These are phyloP conservation scores for Kalmusia sp. DNA, from an alignment of 2,329 filamentous ascomycete species.

Conservation along the genomic window DNA sequence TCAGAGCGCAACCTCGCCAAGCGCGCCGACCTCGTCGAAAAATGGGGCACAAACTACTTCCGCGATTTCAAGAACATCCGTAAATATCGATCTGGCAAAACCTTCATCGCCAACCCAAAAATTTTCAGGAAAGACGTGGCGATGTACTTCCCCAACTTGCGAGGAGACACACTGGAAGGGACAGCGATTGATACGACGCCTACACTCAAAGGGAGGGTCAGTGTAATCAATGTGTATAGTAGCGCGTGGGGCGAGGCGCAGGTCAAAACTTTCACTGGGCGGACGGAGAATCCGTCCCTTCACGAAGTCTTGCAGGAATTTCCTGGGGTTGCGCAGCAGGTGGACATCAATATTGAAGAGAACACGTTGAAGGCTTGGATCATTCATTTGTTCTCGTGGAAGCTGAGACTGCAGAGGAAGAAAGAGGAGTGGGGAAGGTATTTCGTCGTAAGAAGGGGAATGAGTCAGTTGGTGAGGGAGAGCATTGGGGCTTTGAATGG, in stretches of 20 bases:
- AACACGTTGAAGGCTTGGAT: constrained; percentile 70
- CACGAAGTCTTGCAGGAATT: constrained; percentile 65
- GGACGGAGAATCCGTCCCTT: constrained; percentile 72
- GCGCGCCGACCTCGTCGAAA: constrained; percentile 75
- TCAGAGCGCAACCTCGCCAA: constrained; percentile 68
- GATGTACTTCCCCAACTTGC: constrained; percentile 92
- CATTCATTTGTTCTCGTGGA: constrained; percentile 61
- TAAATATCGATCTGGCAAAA: constrained; percentile 80
- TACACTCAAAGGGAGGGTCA: constrained; percentile 74
- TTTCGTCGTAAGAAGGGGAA: constrained; percentile 65
- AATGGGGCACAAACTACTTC: constrained; percentile 89
- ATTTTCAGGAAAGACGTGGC: constrained; percentile 83
- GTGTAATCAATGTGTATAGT: constrained; percentile 81
- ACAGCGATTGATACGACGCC: constrained; percentile 73
- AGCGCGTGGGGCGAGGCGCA: constrained; percentile 87
- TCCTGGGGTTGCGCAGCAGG: constrained; percentile 69
- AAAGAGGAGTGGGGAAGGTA: constrained; percentile 63
- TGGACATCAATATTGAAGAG: constrained; percentile 90
- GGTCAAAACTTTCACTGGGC: constrained; percentile 70
- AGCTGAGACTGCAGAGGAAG: constrained; percentile 56
- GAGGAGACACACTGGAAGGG: constrained; percentile 73
- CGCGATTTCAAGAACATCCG: constrained; percentile 91
- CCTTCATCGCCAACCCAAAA: constrained; percentile 84
- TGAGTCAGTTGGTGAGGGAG: constrained; percentile 63
- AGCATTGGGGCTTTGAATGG: constrained; percentile 77